Percentiles rank a stretch among this genome's conserved stretches.
phyloP scores from a whole-genome alignment of 805 yeast species.

The Danielozyma ontarioensis region DNA sequence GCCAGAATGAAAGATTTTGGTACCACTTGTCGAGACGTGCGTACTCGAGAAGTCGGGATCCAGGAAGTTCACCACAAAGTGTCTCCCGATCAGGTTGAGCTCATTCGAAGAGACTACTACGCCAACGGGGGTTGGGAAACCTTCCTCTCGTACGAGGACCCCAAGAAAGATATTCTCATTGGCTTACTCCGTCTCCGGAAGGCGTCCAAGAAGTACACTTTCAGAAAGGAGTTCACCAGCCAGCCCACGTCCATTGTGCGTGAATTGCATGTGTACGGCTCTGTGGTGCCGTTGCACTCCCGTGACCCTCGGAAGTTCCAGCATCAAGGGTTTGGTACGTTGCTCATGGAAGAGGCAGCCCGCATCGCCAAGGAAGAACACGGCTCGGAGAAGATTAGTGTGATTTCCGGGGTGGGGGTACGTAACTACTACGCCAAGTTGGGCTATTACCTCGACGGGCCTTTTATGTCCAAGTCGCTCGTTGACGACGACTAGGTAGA shows the following conservation, averaged over 20 bases:
- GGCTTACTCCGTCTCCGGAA: constrained; percentile 85
- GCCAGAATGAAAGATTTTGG: constrained; percentile 99
- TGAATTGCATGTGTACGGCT: constrained; percentile 95
- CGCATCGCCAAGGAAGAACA: constrained; percentile 94
- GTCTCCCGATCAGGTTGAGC: constrained; percentile 93
- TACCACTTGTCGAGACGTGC: constrained; percentile 89
- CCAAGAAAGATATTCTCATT: constrained; percentile 90
- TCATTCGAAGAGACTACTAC: constrained; percentile 89
- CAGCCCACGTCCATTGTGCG: constrained; percentile 94
- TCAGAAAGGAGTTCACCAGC: constrained; percentile 75
- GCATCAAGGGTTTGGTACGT: constrained; percentile 98
- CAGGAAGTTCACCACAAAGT: constrained; percentile 98
- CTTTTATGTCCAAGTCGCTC: constrained; percentile 81
- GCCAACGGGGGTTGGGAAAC: constrained; percentile 99
- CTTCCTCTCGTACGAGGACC: constrained; percentile 92
- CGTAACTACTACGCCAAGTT: constrained; percentile 90
- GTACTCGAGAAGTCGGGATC: constrained; percentile 97
- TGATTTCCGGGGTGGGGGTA: constrained; percentile 96
- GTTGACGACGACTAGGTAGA: constrained; percentile 3
- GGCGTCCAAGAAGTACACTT: constrained; percentile 85
- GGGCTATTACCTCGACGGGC: constrained; percentile 92
- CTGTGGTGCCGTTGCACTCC: constrained; percentile 93
- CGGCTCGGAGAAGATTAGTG: constrained; percentile 85
- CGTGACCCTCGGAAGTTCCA: constrained; percentile 97
- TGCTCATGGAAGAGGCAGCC: constrained; percentile 97